phyloP scores from a whole-genome alignment of 805 yeast species.

The Yamadazyma olivae region DNA sequence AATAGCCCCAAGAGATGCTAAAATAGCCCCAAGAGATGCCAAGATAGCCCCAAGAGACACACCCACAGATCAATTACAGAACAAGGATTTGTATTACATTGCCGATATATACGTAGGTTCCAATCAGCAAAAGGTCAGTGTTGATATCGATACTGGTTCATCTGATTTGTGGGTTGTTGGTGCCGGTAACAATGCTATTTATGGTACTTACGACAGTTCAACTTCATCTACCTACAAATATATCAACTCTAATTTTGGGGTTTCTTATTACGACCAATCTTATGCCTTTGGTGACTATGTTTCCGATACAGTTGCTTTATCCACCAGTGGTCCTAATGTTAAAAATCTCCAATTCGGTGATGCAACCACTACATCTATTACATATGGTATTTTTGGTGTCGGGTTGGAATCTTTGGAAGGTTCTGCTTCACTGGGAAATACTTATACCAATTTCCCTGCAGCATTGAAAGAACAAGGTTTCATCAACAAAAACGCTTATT shows the following conservation, averaged over 20 bases:
- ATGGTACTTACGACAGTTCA: slow-evolving; percentile 36
- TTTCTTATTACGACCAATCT: slow-evolving; percentile 46
- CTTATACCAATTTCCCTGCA: slow-evolving; percentile 27
- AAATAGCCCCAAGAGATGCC: not conserved
- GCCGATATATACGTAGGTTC: slow-evolving; percentile 18
- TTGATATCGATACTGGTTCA: slow-evolving; percentile 25
- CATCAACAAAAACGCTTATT: slow-evolving; percentile 33
- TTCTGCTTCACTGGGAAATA: slow-evolving; percentile 1
- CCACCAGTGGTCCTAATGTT: not conserved
- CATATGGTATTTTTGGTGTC: slow-evolving; percentile 18
- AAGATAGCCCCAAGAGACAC: slow-evolving; percentile 1
- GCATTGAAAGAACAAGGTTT: slow-evolving; percentile 30
- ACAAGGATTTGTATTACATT: slow-evolving; percentile 5
- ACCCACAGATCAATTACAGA: too few species aligned
- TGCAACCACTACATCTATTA: slow-evolving; percentile 6
- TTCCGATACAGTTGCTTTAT: slow-evolving; percentile 12
- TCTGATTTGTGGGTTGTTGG: slow-evolving; percentile 25
- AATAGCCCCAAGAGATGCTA: not conserved
- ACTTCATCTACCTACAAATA: slow-evolving; percentile 28
- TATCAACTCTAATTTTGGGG: slow-evolving; percentile 35
- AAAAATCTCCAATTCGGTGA: slow-evolving; percentile 14
- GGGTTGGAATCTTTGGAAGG: slow-evolving; percentile 13
- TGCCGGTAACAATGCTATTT: slow-evolving; percentile 8
- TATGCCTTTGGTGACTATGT: slow-evolving; percentile 28
- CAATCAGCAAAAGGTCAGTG: slow-evolving; percentile 16